A percentile compares a stretch with the other conserved stretches of the same genome.
phyloP scores from a whole-genome alignment of 2,329 filamentous ascomycete genomes.

The Cyanodermella asteris region DNA sequence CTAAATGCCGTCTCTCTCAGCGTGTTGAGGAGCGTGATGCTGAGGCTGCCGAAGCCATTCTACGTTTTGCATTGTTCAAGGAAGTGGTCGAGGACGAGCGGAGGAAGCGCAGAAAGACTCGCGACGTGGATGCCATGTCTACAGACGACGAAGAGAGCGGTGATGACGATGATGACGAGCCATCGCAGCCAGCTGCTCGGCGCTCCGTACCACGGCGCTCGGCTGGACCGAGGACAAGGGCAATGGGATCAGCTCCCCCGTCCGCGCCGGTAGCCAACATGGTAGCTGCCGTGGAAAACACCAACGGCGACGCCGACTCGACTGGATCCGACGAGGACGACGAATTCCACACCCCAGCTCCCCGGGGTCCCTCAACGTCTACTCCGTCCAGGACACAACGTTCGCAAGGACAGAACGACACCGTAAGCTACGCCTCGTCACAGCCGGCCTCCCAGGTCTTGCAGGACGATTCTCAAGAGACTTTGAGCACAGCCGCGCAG shows the following conservation, averaged over 20 bases:
- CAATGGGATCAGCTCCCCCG: conserved; percentile 8
- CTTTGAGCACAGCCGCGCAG: conserved; percentile 17
- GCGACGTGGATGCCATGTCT: conserved; percentile 32
- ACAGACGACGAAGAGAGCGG: conserved; percentile 35
- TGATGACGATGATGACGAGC: conserved; percentile 35
- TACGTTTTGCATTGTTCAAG: conserved; percentile 92
- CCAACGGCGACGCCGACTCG: conserved; percentile 21
- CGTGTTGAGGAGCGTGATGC: conserved; percentile 81
- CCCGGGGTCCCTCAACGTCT: too few relatives aligned
- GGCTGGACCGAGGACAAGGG: conserved; percentile 9
- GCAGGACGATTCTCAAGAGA: conserved; percentile 25
- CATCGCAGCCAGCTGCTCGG: conserved; percentile 13
- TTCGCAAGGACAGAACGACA: conserved; percentile 12
- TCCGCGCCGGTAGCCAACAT: conserved; percentile 1
- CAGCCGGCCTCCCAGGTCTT: conserved; percentile 51
- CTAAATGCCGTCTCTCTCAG: conserved; percentile 73
- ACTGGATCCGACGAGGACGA: conserved; percentile 28
- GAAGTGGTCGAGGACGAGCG: conserved; percentile 65
- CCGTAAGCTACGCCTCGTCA: conserved; percentile 39
- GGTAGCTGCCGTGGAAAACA: conserved; percentile 6
- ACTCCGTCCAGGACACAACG: too few relatives aligned
- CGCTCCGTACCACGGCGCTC: conserved; percentile 8
- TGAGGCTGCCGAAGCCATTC: conserved; percentile 63
- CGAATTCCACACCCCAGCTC: conserved; percentile 31
- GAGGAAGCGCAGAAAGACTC: conserved; percentile 62